Base-by-base conservation (phyloP, 2,329 filamentous ascomycete genomes). In the Paecilomyces sp. region DNA sequence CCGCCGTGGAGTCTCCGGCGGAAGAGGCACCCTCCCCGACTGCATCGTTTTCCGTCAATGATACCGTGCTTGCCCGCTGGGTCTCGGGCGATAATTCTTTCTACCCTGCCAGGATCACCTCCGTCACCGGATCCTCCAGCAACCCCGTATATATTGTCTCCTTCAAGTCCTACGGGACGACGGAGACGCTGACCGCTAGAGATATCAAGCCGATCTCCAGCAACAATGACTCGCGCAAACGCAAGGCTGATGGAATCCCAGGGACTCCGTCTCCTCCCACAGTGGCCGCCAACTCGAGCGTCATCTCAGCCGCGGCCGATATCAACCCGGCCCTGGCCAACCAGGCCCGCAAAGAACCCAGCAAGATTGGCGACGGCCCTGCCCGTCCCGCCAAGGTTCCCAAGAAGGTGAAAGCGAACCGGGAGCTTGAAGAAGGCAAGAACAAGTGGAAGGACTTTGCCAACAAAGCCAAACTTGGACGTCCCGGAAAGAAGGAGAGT, bases 391-490 rank as follows among this genome's bases (percentile, higher is more conserved):
- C 81, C 41, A 94, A 93, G 74, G 84, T 88, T 55, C 85, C 87
- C 11, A 88, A 89, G 58, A 86, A 86, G 75, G 84, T 93, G 60
- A 96, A 96, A 79, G 93, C 93, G 68, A 94, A 88, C 62, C 94
- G 92, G 74, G 91, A 95, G 72, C 83, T 97, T 25, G 93, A 97
- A 78, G 90, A 87, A 63, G 88, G 89, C 70, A 96, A 96, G 80
- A 90, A 79, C 70, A 96, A 94, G 72, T 99, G 94, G 94, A 89
- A 97, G 72, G 90, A 95, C 64, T 99, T 96, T 75, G 89, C 87
- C 65, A 81, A 83, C 70, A 96, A 95, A 74, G 80, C 81, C 61
- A 87, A 85, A 70, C 73, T 79, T 61, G 77, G 80, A n/a, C 92
- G 91, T 71, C 80, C 85, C 58, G 74, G 74, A 25, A 93, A 93